Evolutionary conservation across 1,284 basidiomycete genomes (phyloP).

Genomic region (Apiotrichum gamsii): DNA sequence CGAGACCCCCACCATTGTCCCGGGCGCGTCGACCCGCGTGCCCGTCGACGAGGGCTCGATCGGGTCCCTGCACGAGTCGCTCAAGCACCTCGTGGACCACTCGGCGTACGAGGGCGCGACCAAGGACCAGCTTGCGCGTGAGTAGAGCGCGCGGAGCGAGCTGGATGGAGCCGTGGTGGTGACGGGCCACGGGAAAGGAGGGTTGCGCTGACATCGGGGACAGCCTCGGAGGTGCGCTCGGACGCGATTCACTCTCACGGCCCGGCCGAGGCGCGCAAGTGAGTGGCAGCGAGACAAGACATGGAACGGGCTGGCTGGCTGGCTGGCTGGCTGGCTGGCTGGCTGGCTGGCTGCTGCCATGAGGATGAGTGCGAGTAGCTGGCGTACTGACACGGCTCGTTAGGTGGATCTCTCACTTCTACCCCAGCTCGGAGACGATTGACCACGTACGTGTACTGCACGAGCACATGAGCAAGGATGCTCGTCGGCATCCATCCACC

Average conservation of each 20-base stretch:
- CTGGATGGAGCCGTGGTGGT: background rate
- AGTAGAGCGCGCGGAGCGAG: no score
- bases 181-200: no score
- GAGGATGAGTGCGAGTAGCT: no score
- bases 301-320: no score
- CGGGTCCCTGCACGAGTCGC: slow-evolving; percentile 31
- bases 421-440: slow-evolving; percentile 34
- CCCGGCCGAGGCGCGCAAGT: slow-evolving; percentile 18
- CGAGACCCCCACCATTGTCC: no score
- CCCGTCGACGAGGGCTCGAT: slow-evolving; percentile 24
- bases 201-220: background rate
- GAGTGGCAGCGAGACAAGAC: no score
- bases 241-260: slow-evolving; percentile 35
- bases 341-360: no score
- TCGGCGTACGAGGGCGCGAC: slow-evolving; percentile 8
- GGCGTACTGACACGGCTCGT: no score
- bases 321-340: no score
- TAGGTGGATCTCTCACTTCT: slow-evolving; percentile 40
- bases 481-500: no score
- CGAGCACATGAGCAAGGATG: no score
- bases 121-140: slow-evolving; percentile 29
- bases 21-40: no score
- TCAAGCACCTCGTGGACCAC: slow-evolving; percentile 30
- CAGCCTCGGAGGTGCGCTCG: slow-evolving; percentile 23
- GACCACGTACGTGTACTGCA: slow-evolving; percentile 19